Percentiles rank a stretch among this genome's conserved stretches.
Evolutionary conservation across 2,329 filamentous ascomycete genomes (phyloP).

Genomic region (Apiospora pterosperma): DNA sequence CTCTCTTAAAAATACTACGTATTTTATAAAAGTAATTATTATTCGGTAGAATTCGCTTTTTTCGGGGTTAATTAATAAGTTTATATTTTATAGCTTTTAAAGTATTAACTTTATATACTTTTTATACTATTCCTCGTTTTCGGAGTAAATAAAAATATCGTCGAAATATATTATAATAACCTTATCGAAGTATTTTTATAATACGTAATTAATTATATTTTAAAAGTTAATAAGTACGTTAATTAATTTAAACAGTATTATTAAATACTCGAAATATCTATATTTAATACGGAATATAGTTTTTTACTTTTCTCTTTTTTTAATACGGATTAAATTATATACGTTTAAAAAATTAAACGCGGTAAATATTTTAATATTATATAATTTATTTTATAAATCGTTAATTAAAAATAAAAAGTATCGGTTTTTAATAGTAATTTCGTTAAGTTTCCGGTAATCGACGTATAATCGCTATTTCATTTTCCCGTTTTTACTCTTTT

Average conservation of each 20-base stretch:
- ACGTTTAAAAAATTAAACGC: too few relatives aligned
- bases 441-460: too few relatives aligned
- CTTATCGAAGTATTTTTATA: neutral
- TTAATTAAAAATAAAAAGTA: too few relatives aligned
- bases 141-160: neutral
- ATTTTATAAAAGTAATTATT: neutral
- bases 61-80: neutral
- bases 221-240: neutral
- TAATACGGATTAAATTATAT: too few relatives aligned
- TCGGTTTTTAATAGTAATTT: too few relatives aligned
- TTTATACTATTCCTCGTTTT: neutral
- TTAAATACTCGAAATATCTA: neutral
- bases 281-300: too few relatives aligned
- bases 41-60: neutral
- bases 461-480: constrained; percentile 1
- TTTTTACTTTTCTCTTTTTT: too few relatives aligned
- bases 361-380: too few relatives aligned
- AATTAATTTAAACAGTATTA: neutral
- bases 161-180: neutral
- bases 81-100: neutral
- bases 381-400: too few relatives aligned
- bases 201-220: neutral
- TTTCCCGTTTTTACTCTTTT: too few relatives aligned
- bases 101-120: neutral
- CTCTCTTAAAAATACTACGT: too few relatives aligned